Evolutionary conservation across 1,284 basidiomycete genomes (phyloP).

Genomic region (Trichosporon sp.): DNA sequence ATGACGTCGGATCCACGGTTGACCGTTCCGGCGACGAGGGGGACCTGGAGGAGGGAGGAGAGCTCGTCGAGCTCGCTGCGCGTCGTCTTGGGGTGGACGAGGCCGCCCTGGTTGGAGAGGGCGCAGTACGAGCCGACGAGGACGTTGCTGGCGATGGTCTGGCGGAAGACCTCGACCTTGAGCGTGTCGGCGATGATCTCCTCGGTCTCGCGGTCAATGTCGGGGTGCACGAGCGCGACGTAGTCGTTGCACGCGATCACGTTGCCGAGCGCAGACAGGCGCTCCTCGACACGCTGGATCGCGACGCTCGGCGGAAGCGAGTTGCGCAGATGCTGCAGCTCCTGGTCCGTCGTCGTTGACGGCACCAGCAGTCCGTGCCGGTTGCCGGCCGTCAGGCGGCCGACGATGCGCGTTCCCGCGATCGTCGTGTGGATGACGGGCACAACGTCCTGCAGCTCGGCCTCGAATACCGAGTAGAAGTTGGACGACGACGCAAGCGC

Average conservation of each 20-base stretch:
- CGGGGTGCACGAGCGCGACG: conserved; percentile 93
- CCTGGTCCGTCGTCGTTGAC: conserved; percentile 93
- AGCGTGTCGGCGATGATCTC: conserved; percentile 99
- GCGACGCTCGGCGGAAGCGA: conserved; percentile 87
- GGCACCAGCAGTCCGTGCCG: conserved; percentile 95
- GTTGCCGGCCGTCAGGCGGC: conserved; percentile 90
- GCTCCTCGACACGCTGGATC: conserved; percentile 94
- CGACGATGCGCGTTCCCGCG: conserved; percentile 90
- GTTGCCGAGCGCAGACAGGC: conserved; percentile 92
- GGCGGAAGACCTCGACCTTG: conserved; percentile 98
- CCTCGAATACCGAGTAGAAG: conserved; percentile 96
- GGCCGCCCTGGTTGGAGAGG: conserved; percentile 84
- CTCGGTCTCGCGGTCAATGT: conserved; percentile 97
- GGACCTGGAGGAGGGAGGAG: conserved; percentile 88
- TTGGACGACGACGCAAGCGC: conserved; percentile 94
- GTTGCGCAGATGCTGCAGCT: conserved; percentile 95
- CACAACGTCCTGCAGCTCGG: conserved; percentile 86
- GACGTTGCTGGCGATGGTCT: conserved; percentile 94
- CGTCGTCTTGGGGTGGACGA: conserved; percentile 96
- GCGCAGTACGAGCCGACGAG: conserved; percentile 94
- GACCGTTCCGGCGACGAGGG: conserved; percentile 93
- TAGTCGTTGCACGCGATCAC: conserved; percentile 98
- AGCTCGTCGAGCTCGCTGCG: conserved; percentile 97
- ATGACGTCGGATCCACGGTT: conserved; percentile 98
- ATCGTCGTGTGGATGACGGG: conserved; percentile 97